Conservation (phyloP, 140 eudicot genomes). For the Ambrosia hybrid region DNA sequence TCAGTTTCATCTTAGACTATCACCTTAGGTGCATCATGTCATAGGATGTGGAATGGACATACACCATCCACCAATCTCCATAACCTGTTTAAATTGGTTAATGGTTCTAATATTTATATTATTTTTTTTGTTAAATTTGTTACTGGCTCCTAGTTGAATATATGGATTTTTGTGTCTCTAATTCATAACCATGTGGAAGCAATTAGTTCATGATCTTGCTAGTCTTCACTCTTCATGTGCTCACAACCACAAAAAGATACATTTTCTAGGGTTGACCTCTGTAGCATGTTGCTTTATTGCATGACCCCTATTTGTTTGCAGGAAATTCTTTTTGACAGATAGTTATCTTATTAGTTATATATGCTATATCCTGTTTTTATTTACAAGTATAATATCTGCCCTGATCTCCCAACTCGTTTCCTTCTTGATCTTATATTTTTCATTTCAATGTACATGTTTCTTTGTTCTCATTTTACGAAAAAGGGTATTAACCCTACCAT, state of each 20-base stretch:
- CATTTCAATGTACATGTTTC: constrained; percentile 1
- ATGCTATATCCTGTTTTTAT: neutral
- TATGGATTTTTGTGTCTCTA: neutral
- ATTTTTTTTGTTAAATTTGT: neutral
- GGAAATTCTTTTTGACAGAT: neutral
- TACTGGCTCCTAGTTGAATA: neutral
- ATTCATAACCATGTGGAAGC: neutral
- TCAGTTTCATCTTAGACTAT: constrained; percentile 2
- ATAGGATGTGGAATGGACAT: neutral
- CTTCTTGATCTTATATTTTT: neutral
- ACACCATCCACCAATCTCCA: neutral
- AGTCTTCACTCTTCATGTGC: constrained; percentile 6
- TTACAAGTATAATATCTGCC: neutral
- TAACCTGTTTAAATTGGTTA: neutral
- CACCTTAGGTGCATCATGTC: neutral
- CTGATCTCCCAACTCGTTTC: neutral
- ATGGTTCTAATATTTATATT: neutral
- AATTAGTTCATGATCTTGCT: neutral
- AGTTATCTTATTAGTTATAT: neutral
- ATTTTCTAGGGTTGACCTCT: neutral
- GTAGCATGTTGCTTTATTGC: neutral
- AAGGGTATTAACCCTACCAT: neutral
- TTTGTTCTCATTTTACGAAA: constrained; percentile 1
- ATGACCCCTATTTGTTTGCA: neutral
- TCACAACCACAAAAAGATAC: neutral